Evolutionary conservation across 257 asterid genomes (phyloP), one percentile per base, ranked within the genome.

Genomic region (Fraxinus excelsior): DNA sequence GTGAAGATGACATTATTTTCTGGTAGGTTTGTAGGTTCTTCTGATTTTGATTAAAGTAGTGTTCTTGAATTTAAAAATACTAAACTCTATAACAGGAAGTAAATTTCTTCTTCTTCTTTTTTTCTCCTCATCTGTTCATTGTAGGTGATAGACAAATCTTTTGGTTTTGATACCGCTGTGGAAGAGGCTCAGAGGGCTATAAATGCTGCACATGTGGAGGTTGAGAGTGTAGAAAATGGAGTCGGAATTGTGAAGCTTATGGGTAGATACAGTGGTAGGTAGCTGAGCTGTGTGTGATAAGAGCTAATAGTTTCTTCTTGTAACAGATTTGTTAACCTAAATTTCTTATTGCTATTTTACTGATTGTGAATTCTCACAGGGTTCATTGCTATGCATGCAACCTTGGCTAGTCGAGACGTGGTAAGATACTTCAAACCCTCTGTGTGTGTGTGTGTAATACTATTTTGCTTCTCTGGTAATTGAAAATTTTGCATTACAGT

Each of bases 161-260:
- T 92, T 84, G 99, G 99, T 56, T 94, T 94, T 90, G 98, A 94
- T 80, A 92, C 98, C 68, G 97, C 98, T 75, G 98, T 92, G 13
- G 98, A 91, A 84, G 99, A 94, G 87, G 98, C 99, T 84, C 99
- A 94, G 81, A 84, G 97, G 75, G 99, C 99, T 74, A 94, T 94
- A 70, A 91, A 92, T 89, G 99, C 99, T 78, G 97, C 97, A 71
- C 99, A 94, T 76, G 99, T 94, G 70, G 99, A 94, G 90, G 97
- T 87, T 79, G 97, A 92, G 84, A 87, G 98, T 62, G 86, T 90
- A 40, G 97, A 93, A 75, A 94, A 94, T 85, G 97, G 99, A 78
- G 90, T 94, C 67, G 99, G 99, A 75, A 87, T 94, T 67, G 99
- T 94, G 77, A 94, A 94, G 88, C 97, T 94, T 76, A 94, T 92